Evolutionary conservation across 495 filamentous ascomycete genomes (phyloP), one percentile per base, ranked within the genome.

Genomic region (Podospora pseudocomata): DNA sequence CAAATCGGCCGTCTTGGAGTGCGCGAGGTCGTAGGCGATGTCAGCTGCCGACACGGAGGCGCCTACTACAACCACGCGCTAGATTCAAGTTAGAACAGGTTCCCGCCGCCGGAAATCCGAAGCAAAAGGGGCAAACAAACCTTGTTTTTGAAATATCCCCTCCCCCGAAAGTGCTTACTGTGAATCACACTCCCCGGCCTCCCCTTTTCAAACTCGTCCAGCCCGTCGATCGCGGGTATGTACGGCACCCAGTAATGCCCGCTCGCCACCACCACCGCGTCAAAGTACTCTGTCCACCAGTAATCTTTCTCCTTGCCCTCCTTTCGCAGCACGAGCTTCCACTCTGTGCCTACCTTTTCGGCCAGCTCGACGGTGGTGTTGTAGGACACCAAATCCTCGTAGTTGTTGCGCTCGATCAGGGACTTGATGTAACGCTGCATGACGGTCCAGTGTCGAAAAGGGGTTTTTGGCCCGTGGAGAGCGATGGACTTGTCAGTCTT

Each of bases 171-270:
- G 64, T 84, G 86, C 69, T 90, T 92, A 32, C 89, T 90, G 73
- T 92, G 90, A 0, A 85, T 80, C 13, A 92, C 87, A 6, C 76
- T 68, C 0, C 83, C 84, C 0, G 87, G 87, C 53, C 74, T 56
- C 2, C 56, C 54, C 63, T 71, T 75, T 56, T 75, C 74, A 63
- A 88, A 87, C 7, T 69, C 68, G 39, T 77, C 70, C 9, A 77
- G 9, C 3, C 76, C 89, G 74, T 88, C 88, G 86, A 61, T 86
- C 34, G 83, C 75, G 0, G 91, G 91, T 19, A 92, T 76, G 71
- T 83, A 87, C 3, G 90, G 90, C 1, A 91, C 86, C 71, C 81
- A 84, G 74, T 87, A 92, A 73, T 93, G 90, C 0, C 91, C 91
- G 69, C 79, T 90, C 16, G 91, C 90, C 26, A 91, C 86, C 1